Percentiles rank a stretch among this genome's conserved stretches.
phyloP scores from a whole-genome alignment of 805 yeast species.

The Candida michaelii region DNA sequence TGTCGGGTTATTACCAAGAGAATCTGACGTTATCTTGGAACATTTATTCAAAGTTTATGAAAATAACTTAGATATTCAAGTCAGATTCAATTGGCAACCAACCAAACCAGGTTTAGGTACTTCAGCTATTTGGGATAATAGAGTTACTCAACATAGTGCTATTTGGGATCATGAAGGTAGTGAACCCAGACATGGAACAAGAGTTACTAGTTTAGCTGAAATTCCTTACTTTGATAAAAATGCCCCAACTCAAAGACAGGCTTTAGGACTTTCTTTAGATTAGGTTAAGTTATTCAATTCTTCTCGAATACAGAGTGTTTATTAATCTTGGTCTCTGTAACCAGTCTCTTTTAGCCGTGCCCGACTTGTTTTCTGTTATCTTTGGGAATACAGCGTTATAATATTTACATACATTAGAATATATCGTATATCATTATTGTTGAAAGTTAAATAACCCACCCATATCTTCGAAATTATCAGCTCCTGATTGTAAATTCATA shows the following conservation, averaged over 20 bases:
- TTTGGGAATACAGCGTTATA: too few species aligned
- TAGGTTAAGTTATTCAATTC: background rate
- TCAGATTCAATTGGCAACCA: constrained; percentile 50
- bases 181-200: constrained; percentile 51
- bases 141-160: constrained; percentile 54
- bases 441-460: constrained; percentile 25
- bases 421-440: too few species aligned
- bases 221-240: constrained; percentile 50
- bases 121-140: constrained; percentile 61
- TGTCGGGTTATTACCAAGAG: constrained; percentile 51
- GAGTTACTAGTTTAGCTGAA: constrained; percentile 53
- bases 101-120: constrained; percentile 44
- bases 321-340: too few species aligned
- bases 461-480: constrained; percentile 26
- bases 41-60: constrained; percentile 48
- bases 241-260: constrained; percentile 53
- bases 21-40: constrained; percentile 47
- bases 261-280: constrained; percentile 33
- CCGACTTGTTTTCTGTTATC: too few species aligned
- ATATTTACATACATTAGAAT: constrained; percentile 5
- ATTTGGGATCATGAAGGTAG: constrained; percentile 48
- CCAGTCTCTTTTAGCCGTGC: too few species aligned
- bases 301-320: background rate
- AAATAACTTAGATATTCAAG: constrained; percentile 55
- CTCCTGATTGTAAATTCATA: constrained; percentile 42